Evolutionary conservation across 2,329 filamentous ascomycete species (phyloP).

Genomic region (Cordyceps militaris): DNA sequence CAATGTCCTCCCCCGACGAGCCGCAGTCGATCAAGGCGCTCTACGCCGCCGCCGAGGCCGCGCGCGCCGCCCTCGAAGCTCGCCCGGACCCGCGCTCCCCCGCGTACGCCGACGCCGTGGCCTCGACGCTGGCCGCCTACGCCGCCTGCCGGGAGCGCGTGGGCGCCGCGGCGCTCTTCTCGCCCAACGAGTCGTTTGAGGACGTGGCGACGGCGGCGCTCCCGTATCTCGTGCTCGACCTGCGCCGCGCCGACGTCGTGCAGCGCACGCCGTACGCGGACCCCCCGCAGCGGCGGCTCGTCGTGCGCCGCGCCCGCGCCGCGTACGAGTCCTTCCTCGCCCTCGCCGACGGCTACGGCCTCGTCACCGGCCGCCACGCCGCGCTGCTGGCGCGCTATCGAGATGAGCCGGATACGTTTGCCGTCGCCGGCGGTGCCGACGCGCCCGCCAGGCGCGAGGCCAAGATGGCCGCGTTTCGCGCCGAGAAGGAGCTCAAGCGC

Average conservation of each 20-base stretch:
- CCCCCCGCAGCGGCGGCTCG: slow-evolving; percentile 50
- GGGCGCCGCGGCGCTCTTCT: slow-evolving; percentile 73
- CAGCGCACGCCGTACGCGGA: slow-evolving; percentile 54
- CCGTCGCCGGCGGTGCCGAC: slow-evolving; percentile 47
- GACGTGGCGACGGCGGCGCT: slow-evolving; percentile 81
- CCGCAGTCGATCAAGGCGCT: slow-evolving; percentile 43
- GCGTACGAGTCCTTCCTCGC: slow-evolving; percentile 75
- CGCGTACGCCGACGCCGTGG: slow-evolving; percentile 60
- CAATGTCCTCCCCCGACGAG: slow-evolving; percentile 31
- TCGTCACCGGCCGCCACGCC: slow-evolving; percentile 58
- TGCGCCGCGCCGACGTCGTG: slow-evolving; percentile 71
- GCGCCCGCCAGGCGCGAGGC: slow-evolving; percentile 65
- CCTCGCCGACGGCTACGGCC: slow-evolving; percentile 68
- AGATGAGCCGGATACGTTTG: slow-evolving; percentile 63
- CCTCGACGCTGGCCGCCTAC: slow-evolving; percentile 61
- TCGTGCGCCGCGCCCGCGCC: slow-evolving; percentile 57
- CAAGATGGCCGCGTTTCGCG: slow-evolving; percentile 79
- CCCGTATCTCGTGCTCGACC: slow-evolving; percentile 75
- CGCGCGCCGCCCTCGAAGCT: slow-evolving; percentile 52
- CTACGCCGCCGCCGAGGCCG: slow-evolving; percentile 44
- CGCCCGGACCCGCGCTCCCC: slow-evolving; percentile 59
- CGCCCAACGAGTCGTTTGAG: slow-evolving; percentile 79
- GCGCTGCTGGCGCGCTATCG: slow-evolving; percentile 66
- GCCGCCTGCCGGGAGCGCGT: slow-evolving; percentile 64
- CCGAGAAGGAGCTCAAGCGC: slow-evolving; percentile 77